These are phyloP conservation scores for Darksidea phi DNA, from an alignment of 495 filamentous ascomycete genomes.

Conservation along the genomic window DNA sequence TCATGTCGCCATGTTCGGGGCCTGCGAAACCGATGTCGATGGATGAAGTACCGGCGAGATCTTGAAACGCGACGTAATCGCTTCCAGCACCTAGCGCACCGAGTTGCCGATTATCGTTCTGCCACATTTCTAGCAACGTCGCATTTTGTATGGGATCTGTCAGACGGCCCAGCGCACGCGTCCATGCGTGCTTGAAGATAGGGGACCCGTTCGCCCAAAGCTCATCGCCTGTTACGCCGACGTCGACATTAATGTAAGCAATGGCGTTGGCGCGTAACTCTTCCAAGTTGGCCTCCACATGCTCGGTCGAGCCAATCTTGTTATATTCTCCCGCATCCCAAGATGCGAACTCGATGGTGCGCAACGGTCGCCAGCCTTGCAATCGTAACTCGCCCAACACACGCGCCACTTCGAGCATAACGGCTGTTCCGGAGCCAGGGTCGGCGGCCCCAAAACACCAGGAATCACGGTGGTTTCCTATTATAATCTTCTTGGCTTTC, in stretches of 20 bases:
- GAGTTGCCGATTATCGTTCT: conserved; percentile 56
- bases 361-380: conserved; percentile 83
- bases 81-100: conserved; percentile 74
- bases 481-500: conserved; percentile 77
- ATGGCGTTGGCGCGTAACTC: conserved; percentile 60
- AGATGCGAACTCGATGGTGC: conserved; percentile 89
- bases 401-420: conserved; percentile 82
- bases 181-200: conserved; percentile 67
- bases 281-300: conserved; percentile 70
- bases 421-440: conserved; percentile 77
- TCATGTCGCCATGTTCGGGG: conserved; percentile 58
- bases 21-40: conserved; percentile 82
- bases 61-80: conserved; percentile 89
- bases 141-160: conserved; percentile 69
- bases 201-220: conserved; percentile 80
- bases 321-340: conserved; percentile 97
- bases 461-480: conserved; percentile 92
- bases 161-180: conserved; percentile 70
- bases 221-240: conserved; percentile 69
- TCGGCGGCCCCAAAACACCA: conserved; percentile 88
- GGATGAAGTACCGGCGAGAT: conserved; percentile 87
- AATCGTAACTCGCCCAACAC: conserved; percentile 74
- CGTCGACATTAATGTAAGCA: conserved; percentile 90
- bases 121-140: conserved; percentile 75
- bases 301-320: conserved; percentile 89